These are phyloP conservation scores for Coemansia sp. DNA, from an alignment of 192 early-diverging fungal genomes.

Conservation along the genomic window DNA sequence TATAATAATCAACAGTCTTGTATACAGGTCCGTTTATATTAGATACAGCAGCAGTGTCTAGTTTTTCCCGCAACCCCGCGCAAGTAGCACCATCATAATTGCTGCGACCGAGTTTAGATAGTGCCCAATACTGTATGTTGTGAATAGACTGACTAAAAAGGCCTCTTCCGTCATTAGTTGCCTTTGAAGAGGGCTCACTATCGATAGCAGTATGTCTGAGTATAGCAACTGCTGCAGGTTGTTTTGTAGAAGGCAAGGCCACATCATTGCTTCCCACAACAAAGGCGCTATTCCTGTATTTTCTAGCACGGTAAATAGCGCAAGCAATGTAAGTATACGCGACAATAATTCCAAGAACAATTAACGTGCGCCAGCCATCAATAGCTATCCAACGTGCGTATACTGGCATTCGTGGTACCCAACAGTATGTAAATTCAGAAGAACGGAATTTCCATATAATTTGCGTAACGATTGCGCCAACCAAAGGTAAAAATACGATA, in stretches of 20 bases:
- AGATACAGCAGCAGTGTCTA: not conserved
- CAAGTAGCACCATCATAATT: not conserved
- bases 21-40: slow-evolving; percentile 1
- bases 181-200: slow-evolving; percentile 10
- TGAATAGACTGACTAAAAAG: slow-evolving; percentile 45
- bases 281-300: not conserved
- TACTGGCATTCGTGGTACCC: slow-evolving; percentile 45
- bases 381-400: slow-evolving; percentile 49
- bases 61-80: not conserved
- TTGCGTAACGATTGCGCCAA: slow-evolving; percentile 22
- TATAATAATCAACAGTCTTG: no score
- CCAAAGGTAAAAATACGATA: slow-evolving; percentile 33
- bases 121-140: slow-evolving; percentile 41
- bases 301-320: not conserved
- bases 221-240: slow-evolving; percentile 3
- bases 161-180: slow-evolving; percentile 7
- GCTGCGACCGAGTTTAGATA: slow-evolving; percentile 30
- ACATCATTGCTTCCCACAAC: not conserved
- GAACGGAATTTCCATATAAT: slow-evolving; percentile 50
- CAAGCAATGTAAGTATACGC: slow-evolving; percentile 14
- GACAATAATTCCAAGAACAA: slow-evolving; percentile 12
- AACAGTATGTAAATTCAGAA: slow-evolving; percentile 47
- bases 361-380: slow-evolving; percentile 37
- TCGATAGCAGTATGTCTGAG: slow-evolving; percentile 23
- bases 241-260: not conserved